A percentile compares a stretch with the other conserved stretches of the same genome.
These are phyloP conservation scores for Hymenotorrendiella dingleyae DNA, from an alignment of 2,329 filamentous ascomycete species.

Conservation along the genomic window DNA sequence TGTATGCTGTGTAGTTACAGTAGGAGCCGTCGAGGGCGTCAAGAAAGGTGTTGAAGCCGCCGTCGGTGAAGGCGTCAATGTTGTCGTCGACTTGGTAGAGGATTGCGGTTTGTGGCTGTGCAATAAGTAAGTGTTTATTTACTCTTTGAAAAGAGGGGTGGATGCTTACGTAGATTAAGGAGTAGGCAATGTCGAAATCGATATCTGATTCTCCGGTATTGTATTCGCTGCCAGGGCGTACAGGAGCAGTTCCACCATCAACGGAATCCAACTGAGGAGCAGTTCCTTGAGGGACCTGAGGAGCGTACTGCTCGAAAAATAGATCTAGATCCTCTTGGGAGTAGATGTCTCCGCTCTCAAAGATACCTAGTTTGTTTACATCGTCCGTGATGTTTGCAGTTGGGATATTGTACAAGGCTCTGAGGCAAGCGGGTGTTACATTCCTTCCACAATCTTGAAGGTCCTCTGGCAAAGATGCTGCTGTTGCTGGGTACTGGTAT, in stretches of 20 bases:
- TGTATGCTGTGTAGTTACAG: slow-evolving; percentile 38
- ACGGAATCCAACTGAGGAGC: slow-evolving; percentile 26
- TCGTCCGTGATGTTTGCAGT: too few relatives aligned
- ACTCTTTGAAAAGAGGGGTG: not conserved
- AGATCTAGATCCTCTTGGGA: slow-evolving; percentile 42
- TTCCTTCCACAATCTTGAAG: slow-evolving; percentile 41
- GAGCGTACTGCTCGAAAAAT: too few relatives aligned
- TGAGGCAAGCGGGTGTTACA: slow-evolving; percentile 52
- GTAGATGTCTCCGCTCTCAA: slow-evolving; percentile 49
- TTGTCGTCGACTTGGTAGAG: slow-evolving; percentile 40
- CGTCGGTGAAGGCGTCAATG: slow-evolving; percentile 12
- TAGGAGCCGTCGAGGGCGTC: slow-evolving; percentile 40
- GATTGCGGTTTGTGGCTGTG: slow-evolving; percentile 42
- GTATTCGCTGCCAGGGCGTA: slow-evolving; percentile 12
- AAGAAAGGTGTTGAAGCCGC: slow-evolving; percentile 25
- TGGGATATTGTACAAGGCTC: slow-evolving; percentile 38
- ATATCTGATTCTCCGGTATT: slow-evolving; percentile 33
- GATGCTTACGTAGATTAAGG: slow-evolving; percentile 38
- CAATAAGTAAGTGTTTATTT: not conserved
- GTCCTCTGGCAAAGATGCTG: slow-evolving; percentile 5
- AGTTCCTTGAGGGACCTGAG: slow-evolving; percentile 28
- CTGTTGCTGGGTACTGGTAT: too few relatives aligned
- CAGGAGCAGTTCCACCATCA: slow-evolving; percentile 28
- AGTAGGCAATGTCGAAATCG: slow-evolving; percentile 35
- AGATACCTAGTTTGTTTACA: slow-evolving; percentile 47